phyloP scores from a whole-genome alignment of 495 filamentous ascomycete genomes.

The Penicillium argentinense region DNA sequence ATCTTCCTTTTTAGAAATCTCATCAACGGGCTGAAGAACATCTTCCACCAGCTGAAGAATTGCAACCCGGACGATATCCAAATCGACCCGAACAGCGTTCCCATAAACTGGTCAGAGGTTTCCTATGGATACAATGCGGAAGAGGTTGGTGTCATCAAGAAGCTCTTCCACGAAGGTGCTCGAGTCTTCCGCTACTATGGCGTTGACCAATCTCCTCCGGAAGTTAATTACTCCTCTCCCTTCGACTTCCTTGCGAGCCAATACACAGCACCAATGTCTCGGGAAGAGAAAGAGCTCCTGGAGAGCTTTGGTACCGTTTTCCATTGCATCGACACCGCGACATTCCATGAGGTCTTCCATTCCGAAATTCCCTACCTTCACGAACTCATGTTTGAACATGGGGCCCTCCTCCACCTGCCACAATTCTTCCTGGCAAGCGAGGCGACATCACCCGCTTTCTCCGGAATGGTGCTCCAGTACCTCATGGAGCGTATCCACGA shows the following conservation, averaged over 20 bases:
- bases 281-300: constrained; percentile 96
- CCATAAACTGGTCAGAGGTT: constrained; percentile 91
- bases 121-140: constrained; percentile 97
- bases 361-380: constrained; percentile 95
- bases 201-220: constrained; percentile 73
- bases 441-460: constrained; percentile 95
- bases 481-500: constrained; percentile 95
- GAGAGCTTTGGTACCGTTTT: constrained; percentile 98
- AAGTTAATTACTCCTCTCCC: constrained; percentile 72
- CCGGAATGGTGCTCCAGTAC: constrained; percentile 95
- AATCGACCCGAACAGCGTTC: constrained; percentile 74
- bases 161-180: constrained; percentile 94
- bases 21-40: constrained; percentile 95
- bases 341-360: constrained; percentile 98
- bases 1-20: constrained; percentile 98
- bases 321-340: constrained; percentile 96
- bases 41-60: constrained; percentile 89
- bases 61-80: constrained; percentile 71
- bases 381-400: constrained; percentile 97
- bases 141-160: constrained; percentile 94
- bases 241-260: constrained; percentile 90
- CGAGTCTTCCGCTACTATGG: constrained; percentile 96
- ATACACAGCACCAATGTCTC: constrained; percentile 85
- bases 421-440: constrained; percentile 98
- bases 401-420: constrained; percentile 87